These are phyloP conservation scores for Diplodia seriata DNA, from an alignment of 2,329 filamentous ascomycete species.

Conservation along the genomic window DNA sequence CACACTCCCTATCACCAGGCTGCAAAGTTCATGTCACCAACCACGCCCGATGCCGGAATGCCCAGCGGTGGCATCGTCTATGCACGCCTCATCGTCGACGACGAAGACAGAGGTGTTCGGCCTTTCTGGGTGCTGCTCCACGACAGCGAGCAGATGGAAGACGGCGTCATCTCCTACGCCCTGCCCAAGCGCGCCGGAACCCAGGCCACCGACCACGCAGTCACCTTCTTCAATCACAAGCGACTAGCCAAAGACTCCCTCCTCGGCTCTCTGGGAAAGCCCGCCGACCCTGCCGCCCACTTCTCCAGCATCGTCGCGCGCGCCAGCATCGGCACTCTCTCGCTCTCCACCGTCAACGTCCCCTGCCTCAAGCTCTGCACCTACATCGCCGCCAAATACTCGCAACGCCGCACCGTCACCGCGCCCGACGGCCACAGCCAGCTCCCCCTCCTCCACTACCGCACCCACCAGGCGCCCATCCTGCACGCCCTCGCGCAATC, in stretches of 20 bases:
- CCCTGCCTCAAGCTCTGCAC: constrained; percentile 25
- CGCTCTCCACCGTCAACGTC: constrained; percentile 26
- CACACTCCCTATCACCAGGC: constrained; percentile 44
- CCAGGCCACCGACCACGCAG: constrained; percentile 42
- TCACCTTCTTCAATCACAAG: constrained; percentile 47
- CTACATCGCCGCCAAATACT: constrained; percentile 14
- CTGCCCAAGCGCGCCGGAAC: constrained; percentile 42
- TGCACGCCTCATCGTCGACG: constrained; percentile 42
- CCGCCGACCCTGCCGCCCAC: constrained; percentile 36
- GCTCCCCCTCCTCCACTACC: not conserved
- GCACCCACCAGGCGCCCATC: not conserved
- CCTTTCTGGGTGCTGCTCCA: constrained; percentile 45
- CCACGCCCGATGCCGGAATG: constrained; percentile 37
- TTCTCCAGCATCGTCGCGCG: constrained; percentile 38
- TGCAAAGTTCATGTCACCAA: constrained; percentile 45
- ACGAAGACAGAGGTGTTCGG: constrained; percentile 40
- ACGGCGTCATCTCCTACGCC: constrained; percentile 40
- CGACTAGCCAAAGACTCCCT: constrained; percentile 39
- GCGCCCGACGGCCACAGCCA: not conserved
- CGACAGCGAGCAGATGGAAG: constrained; percentile 39
- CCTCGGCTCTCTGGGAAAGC: constrained; percentile 37
- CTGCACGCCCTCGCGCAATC: constrained; percentile 6
- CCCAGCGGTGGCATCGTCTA: constrained; percentile 45
- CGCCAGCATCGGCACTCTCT: constrained; percentile 29
- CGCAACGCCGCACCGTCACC: not conserved